Evolutionary conservation across 805 yeast genomes (phyloP).

Genomic region (Candida quercuum): DNA sequence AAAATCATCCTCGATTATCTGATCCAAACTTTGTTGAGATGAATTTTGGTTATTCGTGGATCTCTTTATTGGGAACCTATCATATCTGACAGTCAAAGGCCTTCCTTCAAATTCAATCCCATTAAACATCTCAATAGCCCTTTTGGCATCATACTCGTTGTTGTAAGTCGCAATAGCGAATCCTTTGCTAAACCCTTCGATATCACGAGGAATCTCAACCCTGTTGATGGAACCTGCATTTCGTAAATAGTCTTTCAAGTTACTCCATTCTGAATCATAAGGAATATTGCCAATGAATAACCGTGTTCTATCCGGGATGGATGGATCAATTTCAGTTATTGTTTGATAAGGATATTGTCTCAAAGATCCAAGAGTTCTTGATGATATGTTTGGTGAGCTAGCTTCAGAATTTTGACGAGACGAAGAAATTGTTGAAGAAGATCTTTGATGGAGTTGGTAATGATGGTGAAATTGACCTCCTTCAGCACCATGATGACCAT

Average conservation of each 20-base stretch:
- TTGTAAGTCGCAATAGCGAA: constrained; percentile 59
- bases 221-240: constrained; percentile 16
- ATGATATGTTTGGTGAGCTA: constrained; percentile 16
- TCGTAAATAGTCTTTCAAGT: constrained; percentile 32
- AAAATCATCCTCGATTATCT: not conserved
- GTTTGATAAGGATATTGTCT: constrained; percentile 22
- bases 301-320: constrained; percentile 30
- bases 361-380: constrained; percentile 12
- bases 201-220: constrained; percentile 33
- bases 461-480: too few relatives aligned
- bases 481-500: too few relatives aligned
- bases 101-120: constrained; percentile 55
- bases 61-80: constrained; percentile 37
- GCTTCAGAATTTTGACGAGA: too few relatives aligned
- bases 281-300: constrained; percentile 56
- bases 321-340: constrained; percentile 14
- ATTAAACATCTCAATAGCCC: constrained; percentile 45
- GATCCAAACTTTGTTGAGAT: not conserved
- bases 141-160: constrained; percentile 39
- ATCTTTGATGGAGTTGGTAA: not conserved
- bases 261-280: constrained; percentile 36
- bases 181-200: constrained; percentile 44
- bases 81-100: constrained; percentile 54
- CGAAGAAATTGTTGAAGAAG: too few relatives aligned
- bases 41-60: constrained; percentile 1